Evolutionary conservation across 148 eudicot species (phyloP), one percentile per base, ranked within the genome.

Genomic region (Nepenthes gracilis): DNA sequence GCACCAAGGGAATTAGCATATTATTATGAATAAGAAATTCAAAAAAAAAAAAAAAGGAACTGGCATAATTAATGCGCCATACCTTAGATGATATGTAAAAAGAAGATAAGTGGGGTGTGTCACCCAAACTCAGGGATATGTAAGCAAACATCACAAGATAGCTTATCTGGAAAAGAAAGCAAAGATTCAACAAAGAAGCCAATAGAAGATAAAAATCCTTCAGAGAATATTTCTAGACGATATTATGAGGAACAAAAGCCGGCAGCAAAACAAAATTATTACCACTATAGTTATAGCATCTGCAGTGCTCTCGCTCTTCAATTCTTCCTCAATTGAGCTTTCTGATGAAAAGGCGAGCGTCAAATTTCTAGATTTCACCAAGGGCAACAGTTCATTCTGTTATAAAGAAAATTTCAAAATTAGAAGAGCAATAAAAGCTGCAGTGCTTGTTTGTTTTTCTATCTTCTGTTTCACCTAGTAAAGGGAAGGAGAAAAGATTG

Each of bases 141-240:
- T 94, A 94, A 72, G 99, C 99, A 85, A 94, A 94, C 99, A 94
- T 94, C 78, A 94, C 99, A 69, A 94, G 93, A 76, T 94, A 94
- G 84, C 99, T 94, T 80, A 94, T 83, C 99, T 94, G 93, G 58
- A 76, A 85, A 38, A 45, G 47, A 55, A 55, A 62, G 62, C 6
- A 67, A 55, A 33, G 4, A 8, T 40, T 8, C 23, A 23, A 23
- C 23, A 23, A 40, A 40, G 64, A 43, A 49, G 65, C 53, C 52
- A 50, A 60, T 15, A 23, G 48, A 35, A 37, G 55, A 55, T 10
- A 35, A n/a, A 23, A 56, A 12, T 12, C 9, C 32, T 35, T 9
- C n/a, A 62, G 13, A 54, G 48, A 57, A 52, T 14, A 15, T 13
- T 52, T 43, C 52, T 2, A 40, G 6, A 40, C 1, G 45, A 40